A percentile compares a stretch with the other conserved stretches of the same genome.
These are phyloP conservation scores for Tephrocybe rancida DNA, from an alignment of 768 basidiomycete species.

Conservation along the genomic window DNA sequence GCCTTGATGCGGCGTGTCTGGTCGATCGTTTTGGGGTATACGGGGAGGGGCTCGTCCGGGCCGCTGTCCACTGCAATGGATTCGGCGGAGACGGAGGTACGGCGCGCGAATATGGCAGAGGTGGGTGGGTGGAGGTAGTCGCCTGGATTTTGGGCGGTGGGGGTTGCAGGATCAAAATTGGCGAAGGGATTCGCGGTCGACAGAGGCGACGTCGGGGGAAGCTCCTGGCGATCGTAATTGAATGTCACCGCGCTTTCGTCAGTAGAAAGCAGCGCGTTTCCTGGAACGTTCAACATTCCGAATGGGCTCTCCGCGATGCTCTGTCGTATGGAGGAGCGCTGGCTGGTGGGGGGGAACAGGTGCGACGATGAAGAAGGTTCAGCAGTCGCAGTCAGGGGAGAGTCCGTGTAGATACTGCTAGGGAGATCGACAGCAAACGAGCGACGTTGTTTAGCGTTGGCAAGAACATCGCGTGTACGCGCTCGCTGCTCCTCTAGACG, in stretches of 20 bases:
- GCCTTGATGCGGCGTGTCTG: slow-evolving; percentile 87
- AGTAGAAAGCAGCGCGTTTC: slow-evolving; percentile 71
- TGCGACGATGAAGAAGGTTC: slow-evolving; percentile 50
- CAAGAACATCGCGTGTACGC: slow-evolving; percentile 66
- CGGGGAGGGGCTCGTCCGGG: slow-evolving; percentile 67
- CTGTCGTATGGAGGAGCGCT: slow-evolving; percentile 59
- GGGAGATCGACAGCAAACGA: slow-evolving; percentile 56
- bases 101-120: slow-evolving; percentile 82
- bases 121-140: slow-evolving; percentile 76
- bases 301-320: slow-evolving; percentile 69
- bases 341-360: slow-evolving; percentile 48
- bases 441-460: slow-evolving; percentile 52
- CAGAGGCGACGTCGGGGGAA: slow-evolving; percentile 64
- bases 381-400: slow-evolving; percentile 30
- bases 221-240: slow-evolving; percentile 58
- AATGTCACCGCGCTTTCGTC: slow-evolving; percentile 58
- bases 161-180: slow-evolving; percentile 50
- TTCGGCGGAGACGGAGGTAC: slow-evolving; percentile 95
- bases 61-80: slow-evolving; percentile 84
- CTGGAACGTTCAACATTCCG: slow-evolving; percentile 78
- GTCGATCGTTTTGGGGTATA: slow-evolving; percentile 77
- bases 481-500: slow-evolving; percentile 85
- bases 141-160: slow-evolving; percentile 50
- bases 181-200: slow-evolving; percentile 54
- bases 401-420: slow-evolving; percentile 60